Percentiles rank a stretch among this genome's conserved stretches.
Evolutionary conservation across 2,329 filamentous ascomycete species (phyloP).

Genomic region (Botrytis sinoallii): DNA sequence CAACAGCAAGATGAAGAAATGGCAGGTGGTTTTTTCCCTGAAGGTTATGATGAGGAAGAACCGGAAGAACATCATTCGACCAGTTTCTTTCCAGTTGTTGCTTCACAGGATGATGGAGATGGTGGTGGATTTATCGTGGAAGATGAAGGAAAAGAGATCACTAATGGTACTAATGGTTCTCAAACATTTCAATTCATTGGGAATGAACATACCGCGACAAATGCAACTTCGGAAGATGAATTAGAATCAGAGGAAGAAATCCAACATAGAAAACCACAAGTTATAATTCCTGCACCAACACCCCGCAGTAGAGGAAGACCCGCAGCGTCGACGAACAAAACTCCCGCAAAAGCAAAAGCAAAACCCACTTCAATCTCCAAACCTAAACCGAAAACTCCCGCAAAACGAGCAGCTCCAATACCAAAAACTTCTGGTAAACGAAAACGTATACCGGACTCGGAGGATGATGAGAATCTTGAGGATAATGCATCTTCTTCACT

Average conservation of each 20-base stretch:
- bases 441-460: constrained; percentile 23
- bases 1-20: constrained; percentile 47
- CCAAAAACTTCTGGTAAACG: constrained; percentile 17
- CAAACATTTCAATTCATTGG: constrained; percentile 29
- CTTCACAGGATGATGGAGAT: constrained; percentile 31
- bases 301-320: constrained; percentile 28
- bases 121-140: constrained; percentile 35
- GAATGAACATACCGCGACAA: constrained; percentile 20
- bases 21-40: constrained; percentile 60
- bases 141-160: constrained; percentile 22
- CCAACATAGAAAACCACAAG: constrained; percentile 18
- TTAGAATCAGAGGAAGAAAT: constrained; percentile 22
- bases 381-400: neutral
- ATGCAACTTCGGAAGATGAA: neutral
- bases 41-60: constrained; percentile 52
- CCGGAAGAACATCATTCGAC: constrained; percentile 21
- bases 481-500: constrained; percentile 1
- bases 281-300: constrained; percentile 10
- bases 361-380: constrained; percentile 11
- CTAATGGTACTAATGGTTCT: constrained; percentile 29
- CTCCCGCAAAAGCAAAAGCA: neutral
- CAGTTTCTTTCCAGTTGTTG: constrained; percentile 36
- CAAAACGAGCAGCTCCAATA: constrained; percentile 7
- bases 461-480: constrained; percentile 19
- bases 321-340: constrained; percentile 23